A percentile compares a stretch with the other conserved stretches of the same genome.
Conservation (phyloP, 306 rosid genomes). For the Lathyrus sativus region DNA sequence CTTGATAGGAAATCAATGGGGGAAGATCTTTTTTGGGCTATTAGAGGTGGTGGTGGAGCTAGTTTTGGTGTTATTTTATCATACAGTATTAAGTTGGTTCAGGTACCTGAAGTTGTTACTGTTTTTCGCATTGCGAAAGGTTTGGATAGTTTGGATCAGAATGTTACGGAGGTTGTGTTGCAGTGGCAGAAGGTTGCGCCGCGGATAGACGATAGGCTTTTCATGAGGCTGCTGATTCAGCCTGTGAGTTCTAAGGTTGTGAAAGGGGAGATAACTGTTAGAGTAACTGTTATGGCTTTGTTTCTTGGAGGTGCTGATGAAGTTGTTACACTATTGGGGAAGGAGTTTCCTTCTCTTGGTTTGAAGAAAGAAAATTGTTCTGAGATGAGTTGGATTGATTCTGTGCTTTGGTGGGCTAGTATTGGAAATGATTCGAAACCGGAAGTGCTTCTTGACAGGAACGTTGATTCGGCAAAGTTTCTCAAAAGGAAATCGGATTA, state of each 20-base stretch:
- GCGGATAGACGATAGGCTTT: slow-evolving; percentile 44
- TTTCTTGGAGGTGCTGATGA: slow-evolving; percentile 58
- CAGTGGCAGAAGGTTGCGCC: slow-evolving; percentile 75
- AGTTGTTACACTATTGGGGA: slow-evolving; percentile 42
- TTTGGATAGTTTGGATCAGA: slow-evolving; percentile 52
- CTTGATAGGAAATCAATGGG: slow-evolving; percentile 65
- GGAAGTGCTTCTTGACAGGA: slow-evolving; percentile 39
- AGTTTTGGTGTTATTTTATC: slow-evolving; percentile 75
- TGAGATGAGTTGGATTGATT: slow-evolving; percentile 59
- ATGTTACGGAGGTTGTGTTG: slow-evolving; percentile 55
- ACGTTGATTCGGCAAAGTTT: slow-evolving; percentile 21
- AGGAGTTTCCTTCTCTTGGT: slow-evolving; percentile 58
- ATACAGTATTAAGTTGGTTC: slow-evolving; percentile 55
- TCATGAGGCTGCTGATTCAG: slow-evolving; percentile 60
- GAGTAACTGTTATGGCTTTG: slow-evolving; percentile 42
- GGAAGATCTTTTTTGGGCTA: slow-evolving; percentile 84
- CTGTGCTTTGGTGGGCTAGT: slow-evolving; percentile 48
- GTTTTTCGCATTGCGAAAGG: slow-evolving; percentile 46
- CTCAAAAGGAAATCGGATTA: slow-evolving; percentile 56
- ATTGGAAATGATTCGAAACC: slow-evolving; percentile 34
- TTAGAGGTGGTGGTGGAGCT: slow-evolving; percentile 78
- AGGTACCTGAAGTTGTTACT: slow-evolving; percentile 61
- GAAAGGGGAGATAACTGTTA: slow-evolving; percentile 47
- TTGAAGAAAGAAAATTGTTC: slow-evolving; percentile 49
- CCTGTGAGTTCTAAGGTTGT: slow-evolving; percentile 53